These are phyloP conservation scores for Xylariaceae sp. DNA, from an alignment of 2,329 filamentous ascomycete species.

Conservation along the genomic window DNA sequence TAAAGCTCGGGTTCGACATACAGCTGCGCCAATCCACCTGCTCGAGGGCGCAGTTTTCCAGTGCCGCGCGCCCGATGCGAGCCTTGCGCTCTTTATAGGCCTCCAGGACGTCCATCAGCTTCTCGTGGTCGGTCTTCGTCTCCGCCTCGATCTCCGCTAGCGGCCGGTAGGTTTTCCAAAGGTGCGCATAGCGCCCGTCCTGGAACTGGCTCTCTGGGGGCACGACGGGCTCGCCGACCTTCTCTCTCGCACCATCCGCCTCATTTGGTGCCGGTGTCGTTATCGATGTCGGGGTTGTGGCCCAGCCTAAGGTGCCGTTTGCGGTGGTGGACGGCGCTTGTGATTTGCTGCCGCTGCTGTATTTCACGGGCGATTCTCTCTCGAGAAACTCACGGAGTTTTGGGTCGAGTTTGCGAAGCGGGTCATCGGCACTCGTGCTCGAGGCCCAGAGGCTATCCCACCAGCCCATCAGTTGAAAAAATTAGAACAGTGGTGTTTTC, in stretches of 20 bases:
- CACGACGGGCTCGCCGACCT: conserved; percentile 29
- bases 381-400: conserved; percentile 79
- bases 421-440: conserved; percentile 49
- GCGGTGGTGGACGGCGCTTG: conserved; percentile 2
- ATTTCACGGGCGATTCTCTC: conserved; percentile 73
- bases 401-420: conserved; percentile 72
- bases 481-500: too few relatives aligned
- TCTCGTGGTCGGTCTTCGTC: conserved; percentile 70
- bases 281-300: too few relatives aligned
- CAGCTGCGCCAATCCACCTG: conserved; percentile 79
- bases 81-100: conserved; percentile 77
- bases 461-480: conserved; percentile 51
- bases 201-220: conserved; percentile 50
- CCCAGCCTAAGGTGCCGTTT: too few relatives aligned
- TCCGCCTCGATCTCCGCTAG: conserved; percentile 63
- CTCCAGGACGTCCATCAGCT: conserved; percentile 72
- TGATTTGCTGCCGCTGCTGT: conserved; percentile 31
- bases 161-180: conserved; percentile 89
- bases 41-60: conserved; percentile 90
- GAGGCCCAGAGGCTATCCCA: conserved; percentile 49
- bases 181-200: conserved; percentile 66
- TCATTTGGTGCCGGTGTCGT: conserved; percentile 2
- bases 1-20: conserved; percentile 66
- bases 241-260: neutral
- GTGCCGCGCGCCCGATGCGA: conserved; percentile 70